Evolutionary conservation across 129 eudicot genomes (phyloP).

Genomic region (Logfia minima): DNA sequence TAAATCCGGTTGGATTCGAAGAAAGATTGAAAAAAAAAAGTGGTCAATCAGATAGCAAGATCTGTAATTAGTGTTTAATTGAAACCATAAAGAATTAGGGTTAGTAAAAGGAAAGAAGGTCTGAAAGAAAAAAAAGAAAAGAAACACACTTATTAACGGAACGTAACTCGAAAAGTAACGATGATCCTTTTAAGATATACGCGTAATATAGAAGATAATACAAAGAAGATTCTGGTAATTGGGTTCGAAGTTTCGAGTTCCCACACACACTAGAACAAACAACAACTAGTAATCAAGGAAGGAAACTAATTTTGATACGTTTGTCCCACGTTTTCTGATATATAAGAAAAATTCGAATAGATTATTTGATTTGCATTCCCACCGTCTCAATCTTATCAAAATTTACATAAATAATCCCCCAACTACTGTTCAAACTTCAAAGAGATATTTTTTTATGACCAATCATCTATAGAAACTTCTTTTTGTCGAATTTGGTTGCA

Average conservation of each 20-base stretch:
- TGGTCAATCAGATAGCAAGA: background rate
- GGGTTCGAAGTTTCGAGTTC: background rate
- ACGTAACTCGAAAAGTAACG: background rate
- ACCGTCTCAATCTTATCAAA: background rate
- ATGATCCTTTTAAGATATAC: too few relatives aligned
- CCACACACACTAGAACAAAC: background rate
- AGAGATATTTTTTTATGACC: too few relatives aligned
- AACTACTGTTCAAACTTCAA: too few relatives aligned
- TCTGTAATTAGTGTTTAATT: background rate
- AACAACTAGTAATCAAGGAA: background rate
- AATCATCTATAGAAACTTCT: too few relatives aligned
- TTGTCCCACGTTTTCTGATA: background rate
- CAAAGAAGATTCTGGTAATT: background rate
- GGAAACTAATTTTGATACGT: background rate
- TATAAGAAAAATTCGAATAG: too few relatives aligned
- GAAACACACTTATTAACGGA: background rate
- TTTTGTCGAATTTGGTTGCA: too few relatives aligned
- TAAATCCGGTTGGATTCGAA: slow-evolving; percentile 7
- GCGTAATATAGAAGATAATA: background rate
- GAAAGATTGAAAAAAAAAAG: background rate
- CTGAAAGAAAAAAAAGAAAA: background rate
- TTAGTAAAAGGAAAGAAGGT: background rate
- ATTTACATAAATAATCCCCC: background rate
- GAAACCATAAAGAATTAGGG: background rate
- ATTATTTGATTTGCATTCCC: background rate